phyloP scores from a whole-genome alignment of 1,139 yeast species.

The Eremothecium sinecaudum region DNA sequence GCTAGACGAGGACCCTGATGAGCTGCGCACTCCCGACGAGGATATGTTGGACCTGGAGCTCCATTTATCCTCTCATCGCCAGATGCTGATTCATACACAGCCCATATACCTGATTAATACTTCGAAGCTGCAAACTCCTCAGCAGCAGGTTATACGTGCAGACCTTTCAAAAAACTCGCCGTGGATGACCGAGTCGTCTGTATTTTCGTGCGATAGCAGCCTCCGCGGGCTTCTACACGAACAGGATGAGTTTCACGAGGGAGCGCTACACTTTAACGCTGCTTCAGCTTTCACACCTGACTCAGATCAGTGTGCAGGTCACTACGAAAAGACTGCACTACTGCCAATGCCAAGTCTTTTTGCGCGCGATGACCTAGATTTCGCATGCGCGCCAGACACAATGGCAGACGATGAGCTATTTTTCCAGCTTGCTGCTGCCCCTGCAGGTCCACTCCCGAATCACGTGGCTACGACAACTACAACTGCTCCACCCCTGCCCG shows the following conservation, averaged over 20 bases:
- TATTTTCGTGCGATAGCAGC: conserved; percentile 8
- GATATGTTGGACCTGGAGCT: conserved; percentile 4
- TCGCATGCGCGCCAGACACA: neutral
- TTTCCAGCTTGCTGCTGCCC: conserved; percentile 2
- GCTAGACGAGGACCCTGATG: conserved; percentile 3
- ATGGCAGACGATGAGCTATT: conserved; percentile 2
- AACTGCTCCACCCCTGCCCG: neutral
- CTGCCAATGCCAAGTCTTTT: neutral
- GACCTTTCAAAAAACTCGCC: neutral
- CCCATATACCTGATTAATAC: conserved; percentile 14
- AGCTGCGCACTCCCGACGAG: conserved; percentile 3
- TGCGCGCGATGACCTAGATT: neutral
- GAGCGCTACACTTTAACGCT: neutral
- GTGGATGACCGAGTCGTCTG: conserved; percentile 7
- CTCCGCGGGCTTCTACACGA: conserved; percentile 3
- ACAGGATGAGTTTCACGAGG: conserved; percentile 1
- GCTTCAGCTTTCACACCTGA: conserved; percentile 2
- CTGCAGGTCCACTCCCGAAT: neutral
- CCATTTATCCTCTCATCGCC: conserved; percentile 3
- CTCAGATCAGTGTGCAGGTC: neutral
- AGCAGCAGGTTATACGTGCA: conserved; percentile 3
- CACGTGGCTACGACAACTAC: neutral
- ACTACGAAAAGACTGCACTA: neutral
- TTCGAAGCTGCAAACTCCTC: conserved; percentile 4
- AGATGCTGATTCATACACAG: conserved; percentile 17